Conservation (phyloP, 352 stramenopile species). For the Phytophthora fragariaefolia region DNA sequence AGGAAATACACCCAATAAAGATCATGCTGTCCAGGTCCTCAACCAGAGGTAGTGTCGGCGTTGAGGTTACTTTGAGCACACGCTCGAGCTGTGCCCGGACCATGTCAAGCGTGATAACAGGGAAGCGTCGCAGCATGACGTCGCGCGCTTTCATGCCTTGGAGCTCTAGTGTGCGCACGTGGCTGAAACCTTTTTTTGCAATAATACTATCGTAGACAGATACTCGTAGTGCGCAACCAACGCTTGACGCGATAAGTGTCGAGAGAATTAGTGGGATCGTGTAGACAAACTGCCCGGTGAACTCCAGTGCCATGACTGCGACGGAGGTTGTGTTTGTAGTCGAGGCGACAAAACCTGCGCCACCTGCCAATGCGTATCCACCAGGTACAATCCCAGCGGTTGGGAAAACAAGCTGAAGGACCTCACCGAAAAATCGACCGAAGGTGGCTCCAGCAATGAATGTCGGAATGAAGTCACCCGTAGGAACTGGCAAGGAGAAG, state of each 20-base stretch:
- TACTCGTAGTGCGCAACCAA: conserved; percentile 60
- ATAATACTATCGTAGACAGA: conserved; percentile 74
- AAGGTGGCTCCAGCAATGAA: conserved; percentile 67
- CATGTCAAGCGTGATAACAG: conserved; percentile 51
- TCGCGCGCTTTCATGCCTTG: conserved; percentile 53
- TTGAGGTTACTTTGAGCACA: conserved; percentile 29
- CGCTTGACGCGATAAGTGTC: conserved; percentile 52
- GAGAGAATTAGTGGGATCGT: conserved; percentile 66
- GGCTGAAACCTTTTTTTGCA: conserved; percentile 57
- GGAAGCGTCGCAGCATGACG: conserved; percentile 58
- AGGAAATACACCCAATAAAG: conserved; percentile 55
- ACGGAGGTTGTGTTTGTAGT: conserved; percentile 75
- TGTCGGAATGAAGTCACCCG: conserved; percentile 69
- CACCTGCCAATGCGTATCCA: conserved; percentile 73
- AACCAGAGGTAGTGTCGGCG: conserved; percentile 49
- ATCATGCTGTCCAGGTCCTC: conserved; percentile 44
- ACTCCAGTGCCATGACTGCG: conserved; percentile 78
- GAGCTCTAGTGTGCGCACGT: conserved; percentile 58
- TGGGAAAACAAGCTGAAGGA: conserved; percentile 47
- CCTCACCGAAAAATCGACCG: conserved; percentile 63
- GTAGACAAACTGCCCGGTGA: conserved; percentile 77
- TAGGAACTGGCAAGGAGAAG: conserved; percentile 58
- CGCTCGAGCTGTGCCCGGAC: conserved; percentile 32
- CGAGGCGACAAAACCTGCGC: conserved; percentile 61
- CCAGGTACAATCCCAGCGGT: conserved; percentile 48